Base-by-base conservation (phyloP, 805 yeast genomes). In the Sugiyamaella chiloensis region DNA sequence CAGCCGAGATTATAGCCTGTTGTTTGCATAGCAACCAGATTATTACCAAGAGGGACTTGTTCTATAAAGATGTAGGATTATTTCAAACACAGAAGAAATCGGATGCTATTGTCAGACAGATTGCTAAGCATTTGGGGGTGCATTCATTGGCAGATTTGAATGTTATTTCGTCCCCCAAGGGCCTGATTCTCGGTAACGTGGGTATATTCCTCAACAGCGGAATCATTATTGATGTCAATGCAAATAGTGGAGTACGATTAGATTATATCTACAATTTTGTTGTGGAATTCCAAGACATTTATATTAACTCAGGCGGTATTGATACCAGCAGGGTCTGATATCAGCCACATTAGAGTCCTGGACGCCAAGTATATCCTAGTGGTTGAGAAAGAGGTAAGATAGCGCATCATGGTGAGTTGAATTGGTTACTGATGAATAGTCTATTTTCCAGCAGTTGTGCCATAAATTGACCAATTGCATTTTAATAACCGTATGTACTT, bases 141-240 rank as follows among this genome's bases (percentile, higher is more conserved):
- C n/a, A n/a, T n/a, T 53, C 71, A 0, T 58, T 75, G 5, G 64
- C 56, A 12, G 55, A 58, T 1, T 59, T 83, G 11, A 72, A 72
- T 11, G 68, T 82, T 2, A 67, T 67, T 5, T 77, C 84, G 1
- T 68, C 79, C 4, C 82, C 76, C 35, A 81, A 80, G 55, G 86
- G 87, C 0, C 61, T 80, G 23, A 58, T 80, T 3, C 73, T 56
- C 43, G 80, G 76, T 1, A 63, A 71, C 39, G 34, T 73, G 20
- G 23, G 37, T 1, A 47, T 67, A 5, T 45, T 40, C 17, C 24
- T 27, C 3, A 40, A 37, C 6, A 14, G 37, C n/a, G 53, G 51
- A 9, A 26, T 12, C 5, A 44, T 48, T 1, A 11, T 42, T 21
- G 27, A 21, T 8, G 35, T 39, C 4, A 19, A 32, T 12, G 24